Conservation (phyloP, 129 eudicot genomes). For the Silybum marianum region DNA sequence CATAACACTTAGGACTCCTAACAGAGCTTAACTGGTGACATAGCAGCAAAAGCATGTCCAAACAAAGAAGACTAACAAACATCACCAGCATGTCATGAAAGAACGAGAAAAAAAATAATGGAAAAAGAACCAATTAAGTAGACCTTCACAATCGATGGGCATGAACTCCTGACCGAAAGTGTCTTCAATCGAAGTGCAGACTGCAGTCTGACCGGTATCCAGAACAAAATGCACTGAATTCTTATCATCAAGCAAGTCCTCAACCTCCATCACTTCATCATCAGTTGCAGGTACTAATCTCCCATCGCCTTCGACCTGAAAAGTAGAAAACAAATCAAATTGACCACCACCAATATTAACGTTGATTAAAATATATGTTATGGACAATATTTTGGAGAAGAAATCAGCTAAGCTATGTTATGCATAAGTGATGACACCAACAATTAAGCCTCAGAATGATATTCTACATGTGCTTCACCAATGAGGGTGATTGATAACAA, state of each 20-base stretch:
- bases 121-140: constrained; percentile 3
- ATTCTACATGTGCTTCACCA: constrained; percentile 5
- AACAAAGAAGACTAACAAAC: not conserved
- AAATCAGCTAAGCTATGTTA: not conserved
- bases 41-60: not conserved
- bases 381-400: not conserved
- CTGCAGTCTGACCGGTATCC: constrained; percentile 41
- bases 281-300: constrained; percentile 90
- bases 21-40: not conserved
- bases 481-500: constrained; percentile 5
- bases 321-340: constrained; percentile 24
- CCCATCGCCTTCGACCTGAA: constrained; percentile 93
- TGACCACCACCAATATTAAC: not conserved
- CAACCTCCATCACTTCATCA: constrained; percentile 85
- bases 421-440: not conserved
- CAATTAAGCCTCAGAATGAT: not conserved
- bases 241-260: constrained; percentile 72
- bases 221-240: constrained; percentile 36
- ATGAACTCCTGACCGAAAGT: constrained; percentile 29
- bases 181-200: constrained; percentile 27
- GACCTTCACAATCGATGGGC: constrained; percentile 40
- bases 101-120: not conserved
- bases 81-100: constrained; percentile 17
- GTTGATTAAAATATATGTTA: constrained; percentile 3
- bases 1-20: not conserved